Evolutionary conservation across 1,139 yeast species (phyloP), one percentile per base, ranked within the genome.

Genomic region (Magnusiomyces suaveolens): DNA sequence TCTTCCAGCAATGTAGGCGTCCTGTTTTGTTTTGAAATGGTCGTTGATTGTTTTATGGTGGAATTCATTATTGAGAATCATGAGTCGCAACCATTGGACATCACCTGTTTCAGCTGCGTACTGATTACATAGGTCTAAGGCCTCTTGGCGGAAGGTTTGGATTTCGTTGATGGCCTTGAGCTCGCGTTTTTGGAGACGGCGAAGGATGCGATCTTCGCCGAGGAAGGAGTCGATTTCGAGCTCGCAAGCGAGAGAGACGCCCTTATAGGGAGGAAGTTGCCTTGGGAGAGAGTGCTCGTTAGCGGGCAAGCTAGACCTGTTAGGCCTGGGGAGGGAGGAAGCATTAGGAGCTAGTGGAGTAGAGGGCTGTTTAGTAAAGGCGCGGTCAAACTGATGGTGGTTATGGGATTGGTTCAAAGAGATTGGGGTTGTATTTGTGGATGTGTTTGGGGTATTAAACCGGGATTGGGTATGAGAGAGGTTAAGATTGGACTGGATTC

Each of bases 101-200:
- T 46, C 41, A 23, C 49, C 49, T 12, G 39, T n/a, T 21, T 46
- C 39, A 18, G 16, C 16, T 10, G 49, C 49, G 24, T 46, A 46
- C 12, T 18, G 10, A 14, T 29, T 46, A 18, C 49, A 46, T 3
- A 18, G 39, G 14, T 46, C 39, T 20, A 26, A 21, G 18, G 49
- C 39, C 23, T 46, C 41, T 29, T 46, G 39, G 24, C 49, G 49
- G 25, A 29, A 46, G 20, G 12, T 12, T 32, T 46, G 21, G 25
- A 46, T 46, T 32, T 46, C 49, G 24, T n/a, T 2, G 20, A 46
- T 20, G 3, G 49, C 39, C 25, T 46, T 46, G 25, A 29, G 24
- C 20, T 46, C 49, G 23, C 49, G 49, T 32, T 46, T 46, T 46
- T 46, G 49, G 6, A 46, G 25, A 29, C 49, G 49, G 4, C 49